Conservation (phyloP, 2,329 filamentous ascomycete genomes). For the Fusarium temperatum region DNA sequence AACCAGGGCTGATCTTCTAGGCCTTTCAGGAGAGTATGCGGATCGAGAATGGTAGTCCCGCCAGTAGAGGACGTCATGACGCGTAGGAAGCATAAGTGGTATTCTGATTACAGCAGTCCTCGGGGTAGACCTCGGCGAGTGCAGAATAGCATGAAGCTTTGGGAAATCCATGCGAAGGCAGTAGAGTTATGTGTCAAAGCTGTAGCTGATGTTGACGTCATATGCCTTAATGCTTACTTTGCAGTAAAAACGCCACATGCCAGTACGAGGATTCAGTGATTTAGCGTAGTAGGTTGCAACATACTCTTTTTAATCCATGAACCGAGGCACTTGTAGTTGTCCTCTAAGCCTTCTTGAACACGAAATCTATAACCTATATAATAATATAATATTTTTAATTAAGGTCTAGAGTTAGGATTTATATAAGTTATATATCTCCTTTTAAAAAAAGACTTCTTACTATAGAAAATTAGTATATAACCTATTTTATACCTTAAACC, state of each 20-base stretch:
- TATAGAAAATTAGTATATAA: too few relatives aligned
- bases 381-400: neutral
- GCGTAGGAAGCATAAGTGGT: fast-evolving
- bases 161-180: too few relatives aligned
- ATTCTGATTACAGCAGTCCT: neutral
- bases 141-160: neutral
- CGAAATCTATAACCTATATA: neutral
- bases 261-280: too few relatives aligned
- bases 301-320: fast-evolving
- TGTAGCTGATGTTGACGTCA: neutral
- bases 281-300: too few relatives aligned
- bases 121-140: too few relatives aligned
- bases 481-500: too few relatives aligned
- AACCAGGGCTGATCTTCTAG: neutral
- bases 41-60: neutral
- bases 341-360: neutral
- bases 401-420: neutral
- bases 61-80: neutral
- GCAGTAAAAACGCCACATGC: neutral
- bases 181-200: neutral
- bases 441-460: too few relatives aligned
- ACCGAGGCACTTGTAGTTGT: fast-evolving
- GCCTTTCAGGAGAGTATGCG: neutral
- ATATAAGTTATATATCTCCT: too few relatives aligned
- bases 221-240: too few relatives aligned